Evolutionary conservation across 1,284 basidiomycete species (phyloP), one percentile per base, ranked within the genome.

Genomic region (Lentinula novae-zelandiae): DNA sequence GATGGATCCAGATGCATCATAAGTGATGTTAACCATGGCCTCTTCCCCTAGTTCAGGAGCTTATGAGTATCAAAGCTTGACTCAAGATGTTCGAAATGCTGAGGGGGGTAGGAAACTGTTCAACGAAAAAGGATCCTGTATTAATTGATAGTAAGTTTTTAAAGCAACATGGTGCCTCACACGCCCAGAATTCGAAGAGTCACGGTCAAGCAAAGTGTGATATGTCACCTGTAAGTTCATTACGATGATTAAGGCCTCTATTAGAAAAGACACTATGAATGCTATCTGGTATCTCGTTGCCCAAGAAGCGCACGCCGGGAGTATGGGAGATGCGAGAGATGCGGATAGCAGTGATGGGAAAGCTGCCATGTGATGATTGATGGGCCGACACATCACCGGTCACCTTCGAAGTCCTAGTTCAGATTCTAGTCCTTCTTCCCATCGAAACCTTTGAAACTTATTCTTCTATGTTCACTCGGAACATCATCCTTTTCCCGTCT

Each of bases 1-100:
- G 4, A 53, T 36, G 34, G 34, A 53, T 89, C 8, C 74, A 67
- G 36, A 57, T n/a, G 33, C 34, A 38, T 53, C 51, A 34, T 53
- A 53, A n/a, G 51, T 53, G 31, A 53, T 53, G 33, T 53, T 53
- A 2, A 53, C 51, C 51, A 53, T 53, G 53, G 36, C 10, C 15
- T 42, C 17, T 17, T 17, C 17, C 17, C 40, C 15, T 17, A 40
- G n/a, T 46, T 22, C 20, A 46, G 9, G 53, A 54, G 9, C 53
- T 42, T n/a, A n/a, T 42, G 44, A 20, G 44, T 54, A 52, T 38
- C 33, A 7, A 0, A 2, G 31, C n/a, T 17, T 27, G 51, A 53
- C 17, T 34, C 34, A 12, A 17, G 33, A 7, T 13, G 31, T 22
- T 15, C 5, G 34, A 4, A 9, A 40, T 36, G 36, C 27, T 27